Evolutionary conservation across 2,329 filamentous ascomycete genomes (phyloP), one percentile per base, ranked within the genome.

Genomic region (Pseudogymnoascus sp.): DNA sequence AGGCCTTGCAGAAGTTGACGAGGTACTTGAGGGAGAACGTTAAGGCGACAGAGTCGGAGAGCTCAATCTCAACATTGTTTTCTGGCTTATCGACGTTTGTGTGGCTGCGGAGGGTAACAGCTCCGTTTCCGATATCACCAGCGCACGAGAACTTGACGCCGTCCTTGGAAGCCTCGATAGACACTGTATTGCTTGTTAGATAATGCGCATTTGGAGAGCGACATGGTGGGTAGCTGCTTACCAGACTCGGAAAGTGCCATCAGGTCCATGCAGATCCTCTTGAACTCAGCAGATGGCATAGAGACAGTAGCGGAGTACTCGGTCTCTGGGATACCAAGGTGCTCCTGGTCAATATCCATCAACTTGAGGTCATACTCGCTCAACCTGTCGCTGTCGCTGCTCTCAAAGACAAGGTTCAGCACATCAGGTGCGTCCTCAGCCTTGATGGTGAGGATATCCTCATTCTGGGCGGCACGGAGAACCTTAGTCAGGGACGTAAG

Each of bases 311-410:
- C 89, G 38, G 91, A 89, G 73, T 99, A 99, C 72, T 99, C 94
- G n/a, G 95, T 99, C 70, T 99, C 93, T 14, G 94, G 94, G 70
- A 99, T 99, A 65, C 94, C 94, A 77, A 99, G 80, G 76, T 99
- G 94, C 82, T 99, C 94, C 80, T 99, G 95, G 78, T 99, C 94
- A 75, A 99, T 99, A 75, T 99, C 94, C 94, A 99, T 99, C 74
- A 99, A 86, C 83, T 99, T 99, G 77, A 99, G 89, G 76, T 99
- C 94, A 76, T 99, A 99, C 81, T 99, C 95, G 83, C 90, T 96
- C 73, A 99, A 84, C 67, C 94, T 84, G 77, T 99, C 94, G 70
- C 85, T 89, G 72, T 88, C 86, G 67, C 83, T 80, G 80, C 86
- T 96, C 85, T 99, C 95, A 73, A 99, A 99, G 69, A 92, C 84